These are phyloP conservation scores for Paulownia fortunei DNA, from an alignment of 257 asterid species.

Conservation along the genomic window DNA sequence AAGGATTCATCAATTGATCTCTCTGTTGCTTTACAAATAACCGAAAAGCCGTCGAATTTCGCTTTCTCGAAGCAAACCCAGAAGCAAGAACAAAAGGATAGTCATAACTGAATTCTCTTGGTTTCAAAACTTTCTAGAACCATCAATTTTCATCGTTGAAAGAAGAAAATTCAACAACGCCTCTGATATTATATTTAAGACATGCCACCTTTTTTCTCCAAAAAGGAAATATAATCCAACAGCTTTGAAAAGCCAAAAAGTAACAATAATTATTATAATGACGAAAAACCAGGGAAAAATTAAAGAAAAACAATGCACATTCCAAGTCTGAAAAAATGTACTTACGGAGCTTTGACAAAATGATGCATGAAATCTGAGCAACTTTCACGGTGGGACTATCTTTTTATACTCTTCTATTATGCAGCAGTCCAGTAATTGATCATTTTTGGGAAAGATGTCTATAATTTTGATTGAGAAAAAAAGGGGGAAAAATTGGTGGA, in stretches of 20 bases:
- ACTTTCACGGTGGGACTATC: conserved; percentile 13
- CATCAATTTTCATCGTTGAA: neutral
- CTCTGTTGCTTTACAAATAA: too few relatives aligned
- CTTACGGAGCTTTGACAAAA: conserved; percentile 19
- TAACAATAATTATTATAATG: neutral
- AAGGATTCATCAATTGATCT: conserved; percentile 6
- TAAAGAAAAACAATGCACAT: neutral
- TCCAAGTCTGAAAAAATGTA: neutral
- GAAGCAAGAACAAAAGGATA: neutral
- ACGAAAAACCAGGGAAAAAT: neutral
- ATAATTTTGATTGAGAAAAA: conserved; percentile 9
- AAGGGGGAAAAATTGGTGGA: conserved; percentile 24
- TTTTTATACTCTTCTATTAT: neutral
- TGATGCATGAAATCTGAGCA: conserved; percentile 26
- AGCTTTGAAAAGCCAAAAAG: conserved; percentile 10
- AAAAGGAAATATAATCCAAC: conserved; percentile 20
- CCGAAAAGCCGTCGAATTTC: neutral
- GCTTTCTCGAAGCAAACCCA: conserved; percentile 5
- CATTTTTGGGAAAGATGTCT: neutral
- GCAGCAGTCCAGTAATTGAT: conserved; percentile 17
- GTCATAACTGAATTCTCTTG: conserved; percentile 8
- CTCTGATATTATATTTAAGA: conserved; percentile 4
- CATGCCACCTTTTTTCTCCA: conserved; percentile 15
- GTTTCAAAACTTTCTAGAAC: conserved; percentile 4
- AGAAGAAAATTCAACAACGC: neutral